Percentiles rank a stretch among this genome's conserved stretches.
Evolutionary conservation across 2,329 filamentous ascomycete genomes (phyloP).

Genomic region (Aureobasidium sp.): DNA sequence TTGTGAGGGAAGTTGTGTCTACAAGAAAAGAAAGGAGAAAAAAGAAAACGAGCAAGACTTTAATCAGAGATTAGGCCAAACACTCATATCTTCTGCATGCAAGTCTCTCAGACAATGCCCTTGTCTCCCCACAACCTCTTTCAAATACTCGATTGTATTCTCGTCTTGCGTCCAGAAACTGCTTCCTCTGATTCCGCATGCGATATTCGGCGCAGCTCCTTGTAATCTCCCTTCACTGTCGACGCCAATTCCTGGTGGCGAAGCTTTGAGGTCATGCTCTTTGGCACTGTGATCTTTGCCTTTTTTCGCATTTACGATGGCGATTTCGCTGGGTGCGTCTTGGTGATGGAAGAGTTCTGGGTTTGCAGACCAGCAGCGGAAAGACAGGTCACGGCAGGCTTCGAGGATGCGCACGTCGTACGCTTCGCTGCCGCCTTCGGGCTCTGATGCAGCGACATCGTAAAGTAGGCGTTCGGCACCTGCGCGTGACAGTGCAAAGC

Average conservation of each 20-base stretch:
- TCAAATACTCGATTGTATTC: slow-evolving; percentile 29
- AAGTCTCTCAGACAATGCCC: slow-evolving; percentile 32
- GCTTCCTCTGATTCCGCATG: slow-evolving; percentile 33
- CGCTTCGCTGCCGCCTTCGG: slow-evolving; percentile 27
- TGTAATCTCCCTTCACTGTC: neutral
- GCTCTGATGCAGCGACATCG: slow-evolving; percentile 31
- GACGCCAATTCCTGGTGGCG: slow-evolving; percentile 4
- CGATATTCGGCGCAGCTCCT: slow-evolving; percentile 27
- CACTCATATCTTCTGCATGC: slow-evolving; percentile 14
- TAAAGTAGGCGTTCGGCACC: slow-evolving; percentile 29
- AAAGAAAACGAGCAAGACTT: neutral
- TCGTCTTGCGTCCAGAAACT: slow-evolving; percentile 31
- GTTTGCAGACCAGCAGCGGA: slow-evolving; percentile 31
- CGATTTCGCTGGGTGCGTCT: slow-evolving; percentile 32
- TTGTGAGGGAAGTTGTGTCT: too few relatives aligned
- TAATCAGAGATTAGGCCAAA: slow-evolving; percentile 2
- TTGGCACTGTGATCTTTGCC: slow-evolving; percentile 8
- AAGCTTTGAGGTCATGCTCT: slow-evolving; percentile 12
- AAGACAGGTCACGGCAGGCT: slow-evolving; percentile 31
- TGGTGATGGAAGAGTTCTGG: slow-evolving; percentile 38
- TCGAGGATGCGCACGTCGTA: slow-evolving; percentile 37
- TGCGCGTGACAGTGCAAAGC: slow-evolving; percentile 36
- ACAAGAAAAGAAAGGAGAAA: neutral
- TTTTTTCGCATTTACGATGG: slow-evolving; percentile 24
- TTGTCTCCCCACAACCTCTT: slow-evolving; percentile 32